Conservation (phyloP, 768 basidiomycete genomes). For the Holtermannia corniformis region DNA sequence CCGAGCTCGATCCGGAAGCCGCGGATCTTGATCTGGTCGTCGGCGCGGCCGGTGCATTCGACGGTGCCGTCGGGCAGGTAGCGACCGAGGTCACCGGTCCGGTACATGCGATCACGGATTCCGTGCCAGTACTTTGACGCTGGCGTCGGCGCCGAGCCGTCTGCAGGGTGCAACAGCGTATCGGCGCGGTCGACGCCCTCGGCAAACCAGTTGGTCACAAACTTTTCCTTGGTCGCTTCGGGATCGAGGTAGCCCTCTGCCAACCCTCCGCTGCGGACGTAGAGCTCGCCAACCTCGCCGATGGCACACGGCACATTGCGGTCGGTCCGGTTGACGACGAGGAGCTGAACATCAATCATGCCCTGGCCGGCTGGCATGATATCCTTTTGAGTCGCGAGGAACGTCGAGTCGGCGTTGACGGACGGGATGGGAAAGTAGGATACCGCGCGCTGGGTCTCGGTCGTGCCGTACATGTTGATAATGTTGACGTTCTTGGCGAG, state of each 20-base stretch:
- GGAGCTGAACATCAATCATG: slow-evolving; percentile 94
- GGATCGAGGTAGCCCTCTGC: slow-evolving; percentile 89
- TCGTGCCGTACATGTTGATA: slow-evolving; percentile 99
- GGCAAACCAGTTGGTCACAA: slow-evolving; percentile 86
- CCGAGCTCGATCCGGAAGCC: slow-evolving; percentile 98
- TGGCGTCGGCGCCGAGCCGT: slow-evolving; percentile 51
- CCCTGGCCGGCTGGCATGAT: slow-evolving; percentile 96
- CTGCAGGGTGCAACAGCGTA: slow-evolving; percentile 56
- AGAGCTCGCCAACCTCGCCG: slow-evolving; percentile 97
- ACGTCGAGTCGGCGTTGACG: slow-evolving; percentile 71
- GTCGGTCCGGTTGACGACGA: slow-evolving; percentile 88
- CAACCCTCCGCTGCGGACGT: slow-evolving; percentile 89
- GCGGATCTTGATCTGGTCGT: slow-evolving; percentile 98
- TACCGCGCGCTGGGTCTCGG: slow-evolving; percentile 96
- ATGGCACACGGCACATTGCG: slow-evolving; percentile 76
- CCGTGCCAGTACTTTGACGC: slow-evolving; percentile 86
- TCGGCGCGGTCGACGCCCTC: slow-evolving; percentile 53
- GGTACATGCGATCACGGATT: slow-evolving; percentile 92
- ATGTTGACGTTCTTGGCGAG: slow-evolving; percentile 87
- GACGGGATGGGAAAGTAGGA: slow-evolving; percentile 92
- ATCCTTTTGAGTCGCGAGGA: slow-evolving; percentile 88
- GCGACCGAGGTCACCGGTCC: slow-evolving; percentile 90
- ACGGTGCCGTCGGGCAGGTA: slow-evolving; percentile 87
- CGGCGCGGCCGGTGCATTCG: slow-evolving; percentile 92
- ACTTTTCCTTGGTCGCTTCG: slow-evolving; percentile 77